Evolutionary conservation across 164 flowering plant species (phyloP).

Genomic region (Stephania cephalantha): DNA sequence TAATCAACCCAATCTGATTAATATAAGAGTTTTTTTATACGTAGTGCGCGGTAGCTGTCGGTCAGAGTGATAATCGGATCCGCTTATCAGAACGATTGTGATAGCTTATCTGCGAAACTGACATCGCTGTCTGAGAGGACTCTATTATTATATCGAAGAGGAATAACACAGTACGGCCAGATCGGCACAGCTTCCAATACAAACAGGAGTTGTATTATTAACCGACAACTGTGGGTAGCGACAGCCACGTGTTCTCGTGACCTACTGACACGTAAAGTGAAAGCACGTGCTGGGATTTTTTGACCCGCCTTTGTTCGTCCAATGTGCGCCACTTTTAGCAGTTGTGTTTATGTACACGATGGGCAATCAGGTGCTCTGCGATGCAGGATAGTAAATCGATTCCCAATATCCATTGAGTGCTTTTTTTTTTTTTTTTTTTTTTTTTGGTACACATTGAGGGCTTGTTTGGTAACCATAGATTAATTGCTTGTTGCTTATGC

Average conservation of each 20-base stretch:
- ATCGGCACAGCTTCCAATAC: constrained; percentile 1
- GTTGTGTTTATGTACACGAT: not conserved
- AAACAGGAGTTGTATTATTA: not conserved
- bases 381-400: not conserved
- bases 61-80: constrained; percentile 2
- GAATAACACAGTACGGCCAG: constrained; percentile 12
- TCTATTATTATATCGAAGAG: not conserved
- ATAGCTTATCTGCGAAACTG: not conserved
- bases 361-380: not conserved
- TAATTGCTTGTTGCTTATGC: too few relatives aligned
- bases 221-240: not conserved
- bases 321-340: not conserved
- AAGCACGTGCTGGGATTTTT: not conserved
- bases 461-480: too few relatives aligned
- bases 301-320: not conserved
- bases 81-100: not conserved
- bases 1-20: not conserved
- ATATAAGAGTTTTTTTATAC: not conserved
- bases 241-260: not conserved
- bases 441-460: too few relatives aligned
- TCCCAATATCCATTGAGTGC: not conserved
- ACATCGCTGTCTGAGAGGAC: constrained; percentile 9
- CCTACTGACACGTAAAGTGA: not conserved
- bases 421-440: too few relatives aligned
- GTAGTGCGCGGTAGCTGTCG: constrained; percentile 16